A percentile compares a stretch with the other conserved stretches of the same genome.
These are phyloP conservation scores for Linum usitatissimum DNA, from an alignment of 345 rosid species.

Conservation along the genomic window DNA sequence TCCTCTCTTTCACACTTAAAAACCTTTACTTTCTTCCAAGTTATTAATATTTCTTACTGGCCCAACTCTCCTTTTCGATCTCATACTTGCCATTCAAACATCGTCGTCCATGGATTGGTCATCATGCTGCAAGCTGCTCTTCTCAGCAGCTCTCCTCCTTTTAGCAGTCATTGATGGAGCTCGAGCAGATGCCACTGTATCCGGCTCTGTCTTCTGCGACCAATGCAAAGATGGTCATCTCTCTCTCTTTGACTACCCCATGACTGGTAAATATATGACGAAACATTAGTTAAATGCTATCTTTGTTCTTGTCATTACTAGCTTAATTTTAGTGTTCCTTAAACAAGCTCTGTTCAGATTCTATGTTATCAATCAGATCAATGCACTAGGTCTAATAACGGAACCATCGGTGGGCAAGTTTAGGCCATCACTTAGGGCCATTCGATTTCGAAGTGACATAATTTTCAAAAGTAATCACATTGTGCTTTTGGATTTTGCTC, in stretches of 20 bases:
- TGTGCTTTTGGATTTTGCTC: too few species aligned
- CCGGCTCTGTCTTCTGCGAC: constrained; percentile 76
- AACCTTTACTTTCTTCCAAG: not conserved
- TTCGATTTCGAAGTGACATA: too few species aligned
- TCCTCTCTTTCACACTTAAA: constrained; percentile 10
- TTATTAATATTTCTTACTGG: not conserved
- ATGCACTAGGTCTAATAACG: too few species aligned
- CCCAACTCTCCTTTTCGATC: not conserved
- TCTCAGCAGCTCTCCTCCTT: constrained; percentile 30
- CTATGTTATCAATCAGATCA: too few species aligned
- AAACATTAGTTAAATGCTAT: not conserved
- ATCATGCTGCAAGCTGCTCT: constrained; percentile 16
- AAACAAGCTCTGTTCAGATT: too few species aligned
- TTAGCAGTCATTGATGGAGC: constrained; percentile 38
- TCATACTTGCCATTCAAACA: not conserved
- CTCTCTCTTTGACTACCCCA: constrained; percentile 70
- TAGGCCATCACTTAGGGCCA: too few species aligned
- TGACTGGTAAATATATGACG: constrained; percentile 31
- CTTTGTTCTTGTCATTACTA: not conserved
- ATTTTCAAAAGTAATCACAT: too few species aligned
- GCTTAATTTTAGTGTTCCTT: not conserved
- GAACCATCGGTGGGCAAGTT: too few species aligned
- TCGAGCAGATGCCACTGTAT: constrained; percentile 45
- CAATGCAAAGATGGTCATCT: constrained; percentile 78
- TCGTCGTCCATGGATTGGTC: constrained; percentile 30